These are phyloP conservation scores for Maudiozyma bulderi DNA, from an alignment of 805 yeast genomes.

Conservation along the genomic window DNA sequence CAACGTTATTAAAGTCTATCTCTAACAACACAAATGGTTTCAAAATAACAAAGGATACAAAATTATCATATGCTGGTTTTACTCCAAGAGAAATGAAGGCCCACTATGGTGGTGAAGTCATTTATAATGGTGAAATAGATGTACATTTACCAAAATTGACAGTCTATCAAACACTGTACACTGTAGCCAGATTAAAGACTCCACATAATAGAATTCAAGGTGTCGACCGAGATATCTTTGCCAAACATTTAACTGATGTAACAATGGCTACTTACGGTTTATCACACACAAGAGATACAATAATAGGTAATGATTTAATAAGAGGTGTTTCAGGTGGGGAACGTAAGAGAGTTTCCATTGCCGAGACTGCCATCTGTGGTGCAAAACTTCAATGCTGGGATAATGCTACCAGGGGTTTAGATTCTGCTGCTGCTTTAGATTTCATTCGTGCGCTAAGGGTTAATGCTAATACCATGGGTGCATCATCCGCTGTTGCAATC, in stretches of 20 bases:
- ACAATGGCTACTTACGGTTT: conserved; percentile 44
- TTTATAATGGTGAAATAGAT: conserved; percentile 54
- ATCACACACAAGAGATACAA: conserved; percentile 51
- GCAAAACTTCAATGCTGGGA: conserved; percentile 45
- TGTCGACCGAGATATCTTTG: conserved; percentile 39
- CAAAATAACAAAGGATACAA: conserved; percentile 35
- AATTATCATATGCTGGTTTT: conserved; percentile 42
- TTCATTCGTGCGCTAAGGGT: conserved; percentile 45
- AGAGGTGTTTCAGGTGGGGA: conserved; percentile 72
- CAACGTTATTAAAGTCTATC: conserved; percentile 49
- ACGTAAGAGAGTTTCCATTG: conserved; percentile 64
- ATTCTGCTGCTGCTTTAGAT: conserved; percentile 52
- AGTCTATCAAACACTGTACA: conserved; percentile 47
- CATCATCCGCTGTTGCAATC: conserved; percentile 51
- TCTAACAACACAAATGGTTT: conserved; percentile 50
- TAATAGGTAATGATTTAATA: conserved; percentile 47
- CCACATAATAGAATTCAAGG: conserved; percentile 48
- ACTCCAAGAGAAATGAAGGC: conserved; percentile 35
- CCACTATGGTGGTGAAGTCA: conserved; percentile 50
- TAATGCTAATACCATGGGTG: conserved; percentile 37
- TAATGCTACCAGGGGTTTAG: conserved; percentile 56
- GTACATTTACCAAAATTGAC: conserved; percentile 27
- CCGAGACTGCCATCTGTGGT: conserved; percentile 49
- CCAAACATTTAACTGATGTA: conserved; percentile 41
- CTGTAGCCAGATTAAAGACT: conserved; percentile 46